These are phyloP conservation scores for Mycena rosella DNA, from an alignment of 768 basidiomycete species.

Conservation along the genomic window DNA sequence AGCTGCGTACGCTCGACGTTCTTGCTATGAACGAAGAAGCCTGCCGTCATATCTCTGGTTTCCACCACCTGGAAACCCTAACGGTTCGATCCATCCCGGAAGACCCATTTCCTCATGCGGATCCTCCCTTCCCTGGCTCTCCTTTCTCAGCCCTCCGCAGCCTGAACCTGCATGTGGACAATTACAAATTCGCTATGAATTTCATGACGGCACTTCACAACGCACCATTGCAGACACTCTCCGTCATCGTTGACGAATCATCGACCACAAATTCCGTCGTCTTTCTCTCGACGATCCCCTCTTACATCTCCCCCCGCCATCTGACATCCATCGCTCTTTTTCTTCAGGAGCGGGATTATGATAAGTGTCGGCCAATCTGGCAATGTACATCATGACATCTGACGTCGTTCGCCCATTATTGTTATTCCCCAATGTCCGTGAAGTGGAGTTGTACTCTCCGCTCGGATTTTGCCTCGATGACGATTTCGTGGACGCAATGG, in stretches of 20 bases:
- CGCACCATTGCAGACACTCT: too few species aligned
- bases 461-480: neutral
- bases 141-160: too few species aligned
- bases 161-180: too few species aligned
- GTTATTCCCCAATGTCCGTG: neutral
- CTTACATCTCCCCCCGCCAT: neutral
- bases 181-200: too few species aligned
- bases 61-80: neutral
- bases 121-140: neutral
- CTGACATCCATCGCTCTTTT: too few species aligned
- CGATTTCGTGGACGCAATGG: conserved; percentile 1
- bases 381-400: neutral
- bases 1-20: neutral
- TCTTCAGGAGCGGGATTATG: neutral
- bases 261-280: too few species aligned
- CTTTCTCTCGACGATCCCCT: too few species aligned
- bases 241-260: too few species aligned
- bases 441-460: neutral
- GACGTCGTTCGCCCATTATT: neutral
- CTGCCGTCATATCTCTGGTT: neutral
- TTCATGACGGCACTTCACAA: too few species aligned
- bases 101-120: too few species aligned
- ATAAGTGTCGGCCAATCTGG: too few species aligned
- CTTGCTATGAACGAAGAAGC: neutral
- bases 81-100: neutral